Conservation (phyloP, 345 rosid genomes). For the Brassica carinata region DNA sequence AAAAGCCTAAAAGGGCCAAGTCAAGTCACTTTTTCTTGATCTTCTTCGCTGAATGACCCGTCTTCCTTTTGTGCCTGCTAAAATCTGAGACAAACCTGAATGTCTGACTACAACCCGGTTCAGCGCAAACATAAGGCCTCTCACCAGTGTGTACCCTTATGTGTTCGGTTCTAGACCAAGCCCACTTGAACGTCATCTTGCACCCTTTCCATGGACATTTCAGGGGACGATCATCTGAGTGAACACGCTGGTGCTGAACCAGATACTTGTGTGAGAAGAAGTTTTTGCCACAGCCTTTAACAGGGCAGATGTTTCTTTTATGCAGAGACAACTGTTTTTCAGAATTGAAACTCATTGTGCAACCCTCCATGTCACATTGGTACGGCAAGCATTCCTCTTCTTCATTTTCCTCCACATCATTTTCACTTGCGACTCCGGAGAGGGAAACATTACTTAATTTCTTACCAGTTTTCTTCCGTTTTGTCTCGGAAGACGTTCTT, state of each 20-base stretch:
- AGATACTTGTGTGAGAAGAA: slow-evolving; percentile 96
- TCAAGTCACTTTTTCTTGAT: slow-evolving; percentile 47
- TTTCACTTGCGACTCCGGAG: slow-evolving; percentile 42
- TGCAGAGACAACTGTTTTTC: slow-evolving; percentile 75
- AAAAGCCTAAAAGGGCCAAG: neutral
- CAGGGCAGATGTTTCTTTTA: slow-evolving; percentile 85
- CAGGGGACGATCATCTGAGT: slow-evolving; percentile 86
- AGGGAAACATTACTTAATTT: slow-evolving; percentile 48
- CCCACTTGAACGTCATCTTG: slow-evolving; percentile 98
- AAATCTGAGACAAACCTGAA: slow-evolving; percentile 94
- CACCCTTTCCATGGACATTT: slow-evolving; percentile 99
- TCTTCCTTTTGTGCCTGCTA: slow-evolving; percentile 97
- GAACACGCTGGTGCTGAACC: slow-evolving; percentile 94
- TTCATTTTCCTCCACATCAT: slow-evolving; percentile 49
- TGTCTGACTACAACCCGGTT: slow-evolving; percentile 91
- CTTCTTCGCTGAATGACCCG: slow-evolving; percentile 81
- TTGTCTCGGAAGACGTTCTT: slow-evolving; percentile 27
- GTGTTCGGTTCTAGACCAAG: slow-evolving; percentile 99
- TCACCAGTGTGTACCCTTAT: slow-evolving; percentile 98
- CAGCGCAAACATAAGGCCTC: slow-evolving; percentile 84
- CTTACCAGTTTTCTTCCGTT: slow-evolving; percentile 51
- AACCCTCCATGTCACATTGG: slow-evolving; percentile 90
- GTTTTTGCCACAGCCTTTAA: slow-evolving; percentile 90
- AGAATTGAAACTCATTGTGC: slow-evolving; percentile 76
- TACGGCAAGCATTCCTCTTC: slow-evolving; percentile 47